A percentile compares a stretch with the other conserved stretches of the same genome.
These are phyloP conservation scores for Adansonia gregorii DNA, from an alignment of 441 rosid genomes.

Conservation along the genomic window DNA sequence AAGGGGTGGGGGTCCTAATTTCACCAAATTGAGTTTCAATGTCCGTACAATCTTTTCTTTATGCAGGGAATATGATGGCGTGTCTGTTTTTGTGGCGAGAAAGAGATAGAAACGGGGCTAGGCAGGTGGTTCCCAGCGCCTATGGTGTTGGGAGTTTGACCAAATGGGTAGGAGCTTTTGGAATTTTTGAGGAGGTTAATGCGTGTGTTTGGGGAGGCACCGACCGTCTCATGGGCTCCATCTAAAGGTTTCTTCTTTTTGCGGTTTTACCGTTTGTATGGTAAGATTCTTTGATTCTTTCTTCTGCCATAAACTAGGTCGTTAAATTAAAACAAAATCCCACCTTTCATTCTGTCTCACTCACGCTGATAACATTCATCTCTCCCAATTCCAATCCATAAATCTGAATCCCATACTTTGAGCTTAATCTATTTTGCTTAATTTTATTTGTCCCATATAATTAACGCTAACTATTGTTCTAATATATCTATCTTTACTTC, in stretches of 20 bases:
- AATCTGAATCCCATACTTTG: not conserved
- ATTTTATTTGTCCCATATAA: not conserved
- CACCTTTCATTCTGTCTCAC: not conserved
- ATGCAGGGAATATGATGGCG: not conserved
- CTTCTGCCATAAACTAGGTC: not conserved
- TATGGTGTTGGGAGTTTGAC: slow-evolving; percentile 7
- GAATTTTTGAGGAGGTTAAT: not conserved
- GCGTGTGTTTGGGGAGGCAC: not conserved
- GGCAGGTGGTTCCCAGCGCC: not conserved
- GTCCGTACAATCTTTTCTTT: not conserved
- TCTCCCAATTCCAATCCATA: not conserved
- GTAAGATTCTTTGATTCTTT: not conserved
- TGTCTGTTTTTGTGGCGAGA: not conserved
- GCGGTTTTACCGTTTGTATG: not conserved
- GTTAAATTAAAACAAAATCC: not conserved
- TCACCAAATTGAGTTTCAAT: not conserved
- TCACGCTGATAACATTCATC: not conserved
- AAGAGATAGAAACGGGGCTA: not conserved
- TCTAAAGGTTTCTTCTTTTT: not conserved
- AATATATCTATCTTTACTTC: too few relatives aligned
- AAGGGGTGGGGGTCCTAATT: not conserved
- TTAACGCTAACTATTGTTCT: not conserved
- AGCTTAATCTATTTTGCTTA: not conserved
- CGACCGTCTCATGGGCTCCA: not conserved
- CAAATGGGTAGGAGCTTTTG: not conserved